Evolutionary conservation across 352 stramenopile genomes (phyloP), one percentile per base, ranked within the genome.

Genomic region (Globisporangium paddicum): DNA sequence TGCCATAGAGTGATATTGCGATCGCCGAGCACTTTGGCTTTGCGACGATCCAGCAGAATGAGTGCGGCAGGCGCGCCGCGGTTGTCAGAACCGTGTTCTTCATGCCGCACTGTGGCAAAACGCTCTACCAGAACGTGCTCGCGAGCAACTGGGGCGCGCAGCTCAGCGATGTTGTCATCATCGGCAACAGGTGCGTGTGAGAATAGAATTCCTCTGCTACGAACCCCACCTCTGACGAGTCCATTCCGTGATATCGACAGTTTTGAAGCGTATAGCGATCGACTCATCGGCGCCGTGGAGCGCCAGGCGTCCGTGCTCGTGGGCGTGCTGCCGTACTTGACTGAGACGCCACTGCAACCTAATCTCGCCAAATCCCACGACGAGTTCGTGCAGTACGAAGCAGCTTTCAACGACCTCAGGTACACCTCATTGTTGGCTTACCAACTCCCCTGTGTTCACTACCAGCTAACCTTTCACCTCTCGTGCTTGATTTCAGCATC

Each of bases 41-140:
- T 32, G 45, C 40, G 6, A 68, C 86, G 11, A 72, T 94, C n/a
- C 30, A 67, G 25, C 64, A 73, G 19, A 94, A 95, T 56, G 80
- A 93, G 62, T 70, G 82, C 38, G 81, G 78, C 1, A 58, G 72
- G 34, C 77, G 83, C 42, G 57, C 42, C 0, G 74, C 74, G 13
- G 18, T 35, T 5, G 34, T 28, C 34, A 66, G 69, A 8, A 96
- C 87, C 4, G 73, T 97, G 13, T 97, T 96, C 55, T 97, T 94
- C 72, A 97, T 97, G 89, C 90, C 90, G 13, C 90, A 97, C 61
- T 97, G 90, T 55, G 81, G 82, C 21, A 79, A 84, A 45, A 67
- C 64, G 49, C 73, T 97, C 18, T 97, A 97, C 68, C 68, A 93
- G 67, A 97, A 97, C 64, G 77, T 97, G 18, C 63, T 97, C 13